Percentiles rank a stretch among this genome's conserved stretches.
These are phyloP conservation scores for Colletotrichum caudatum DNA, from an alignment of 2,329 filamentous ascomycete genomes.

Conservation along the genomic window DNA sequence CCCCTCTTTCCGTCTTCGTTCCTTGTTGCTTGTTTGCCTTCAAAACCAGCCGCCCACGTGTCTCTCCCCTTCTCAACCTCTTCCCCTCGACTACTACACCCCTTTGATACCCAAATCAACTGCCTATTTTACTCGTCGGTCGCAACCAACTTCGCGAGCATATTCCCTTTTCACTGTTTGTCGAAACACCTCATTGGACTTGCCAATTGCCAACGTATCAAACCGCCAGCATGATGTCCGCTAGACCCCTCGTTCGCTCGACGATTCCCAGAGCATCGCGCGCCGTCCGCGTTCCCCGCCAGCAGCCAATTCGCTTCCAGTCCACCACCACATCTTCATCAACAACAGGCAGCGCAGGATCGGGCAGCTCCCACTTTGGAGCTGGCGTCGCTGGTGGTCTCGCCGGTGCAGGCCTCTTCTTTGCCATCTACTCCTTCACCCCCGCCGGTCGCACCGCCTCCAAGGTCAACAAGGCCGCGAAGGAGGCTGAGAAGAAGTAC, in stretches of 20 bases:
- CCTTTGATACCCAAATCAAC: conserved; percentile 4
- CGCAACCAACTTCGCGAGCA: too few relatives aligned
- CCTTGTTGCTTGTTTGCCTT: not conserved
- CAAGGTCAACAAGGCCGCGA: conserved; percentile 60
- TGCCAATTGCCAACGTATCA: not conserved
- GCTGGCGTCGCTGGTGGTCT: conserved; percentile 59
- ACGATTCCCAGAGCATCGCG: conserved; percentile 47
- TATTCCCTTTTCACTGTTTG: not conserved
- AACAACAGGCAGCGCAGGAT: conserved; percentile 42
- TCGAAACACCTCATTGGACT: not conserved
- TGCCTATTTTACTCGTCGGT: not conserved
- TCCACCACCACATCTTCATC: conserved; percentile 52
- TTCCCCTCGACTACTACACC: not conserved
- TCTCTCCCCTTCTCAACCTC: not conserved
- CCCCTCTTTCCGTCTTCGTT: not conserved
- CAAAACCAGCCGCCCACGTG: conserved; percentile 24
- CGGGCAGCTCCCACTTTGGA: conserved; percentile 51
- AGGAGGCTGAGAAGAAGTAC: conserved; percentile 71
- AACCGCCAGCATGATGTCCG: conserved; percentile 47
- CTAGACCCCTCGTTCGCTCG: conserved; percentile 48
- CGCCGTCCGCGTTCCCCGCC: conserved; percentile 45
- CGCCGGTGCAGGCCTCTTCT: conserved; percentile 57
- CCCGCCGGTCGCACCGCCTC: conserved; percentile 56
- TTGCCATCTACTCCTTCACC: conserved; percentile 58
- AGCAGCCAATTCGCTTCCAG: conserved; percentile 54